Base-by-base conservation (phyloP, 257 asterid species). In the Penstemon davidsonii region DNA sequence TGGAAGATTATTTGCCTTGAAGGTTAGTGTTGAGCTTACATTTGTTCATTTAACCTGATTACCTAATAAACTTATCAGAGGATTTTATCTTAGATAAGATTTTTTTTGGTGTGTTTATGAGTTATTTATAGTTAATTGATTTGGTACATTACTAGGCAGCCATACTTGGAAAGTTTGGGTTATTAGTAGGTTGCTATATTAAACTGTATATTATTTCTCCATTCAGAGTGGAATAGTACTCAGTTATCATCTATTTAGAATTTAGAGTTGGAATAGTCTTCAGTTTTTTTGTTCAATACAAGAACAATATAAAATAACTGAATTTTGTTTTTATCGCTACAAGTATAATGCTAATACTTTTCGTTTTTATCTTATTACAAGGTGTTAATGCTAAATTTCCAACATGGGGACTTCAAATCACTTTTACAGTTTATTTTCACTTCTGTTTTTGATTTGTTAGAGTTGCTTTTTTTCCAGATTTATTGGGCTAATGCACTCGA, bases 1-100 rank as follows among this genome's bases (percentile, higher is more conserved):
- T 60, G 99, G 99, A 68, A 88, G 86, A 37, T 71, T 93, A 68
- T 93, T 88, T 70, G 97, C 99, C 68, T 78, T 93, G 81, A 93
- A 93, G 97, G 98, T 93, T 63, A 66, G 86, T 72, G 43, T 50
- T 53, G 8, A 49, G 50, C 36, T 64, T 50, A 42, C 40, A 5
- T 71, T 70, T 37, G 55, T 72, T 72, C 10, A 19, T 75, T 59
- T 37, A 13, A 19, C 51, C n/a, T 58, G 63, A 18, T 55, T 61
- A 45, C 33, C 60, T 38, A 38, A 39, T 49, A 45, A 49, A 65
- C 33, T 59, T 39, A 69, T 59, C 38, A 4, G 45, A 19, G 4
- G 60, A 18, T 33, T 66, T 2, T 50, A 5, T 8, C 56, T 68
- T 43, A 8, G 55, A 60, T 45, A 53, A 19, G 38, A 47, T 50